Evolutionary conservation across 805 yeast genomes (phyloP), one percentile per base, ranked within the genome.

Genomic region (Allodekkera sacchari): DNA sequence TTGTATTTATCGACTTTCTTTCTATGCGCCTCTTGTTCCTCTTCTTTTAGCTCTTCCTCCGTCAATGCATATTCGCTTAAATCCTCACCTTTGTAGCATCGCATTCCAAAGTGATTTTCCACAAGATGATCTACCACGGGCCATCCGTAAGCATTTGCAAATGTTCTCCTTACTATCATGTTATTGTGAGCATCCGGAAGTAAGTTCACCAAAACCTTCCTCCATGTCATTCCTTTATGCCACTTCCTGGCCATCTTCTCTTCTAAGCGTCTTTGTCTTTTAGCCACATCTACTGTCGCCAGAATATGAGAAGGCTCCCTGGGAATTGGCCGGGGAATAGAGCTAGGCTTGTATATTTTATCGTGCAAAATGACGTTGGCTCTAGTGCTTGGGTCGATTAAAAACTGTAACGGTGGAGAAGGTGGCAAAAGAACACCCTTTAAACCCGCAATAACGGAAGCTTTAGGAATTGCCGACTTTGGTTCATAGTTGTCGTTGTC

Each of bases 141-240:
- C 92, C 96, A 85, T 2, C 98, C 98, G 57, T 80, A 88, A 0
- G 96, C 92, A 57, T 89, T 89, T 5, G 94, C 79, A 62, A 83
- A 92, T 39, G 83, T 61, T 43, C 98, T 66, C 40, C 98, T 64
- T 1, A 89, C 97, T 18, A 84, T 67, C 18, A 92, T 87, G 48
- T 87, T 89, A 48, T 89, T 89, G 50, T 89, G 98, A 0, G 98
- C 96, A 53, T 89, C 98, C 0, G 96, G 96, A 41, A 76, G 71
- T 41, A 92, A 59, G 26, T 75, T 75, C 1, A 88, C 95, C 18
- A 92, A 58, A 3, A 92, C 95, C 55, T 89, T 89, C 27, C 96
- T 63, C 98, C 98, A 89, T 11, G 73, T 55, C 79, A 85, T 71
- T 8, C 71, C 75, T 35, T 71, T 66, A 50, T 89, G 97, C 80